Evolutionary conservation across 257 asterid genomes (phyloP), one percentile per base, ranked within the genome.

Genomic region (Nicotiana attenuata): DNA sequence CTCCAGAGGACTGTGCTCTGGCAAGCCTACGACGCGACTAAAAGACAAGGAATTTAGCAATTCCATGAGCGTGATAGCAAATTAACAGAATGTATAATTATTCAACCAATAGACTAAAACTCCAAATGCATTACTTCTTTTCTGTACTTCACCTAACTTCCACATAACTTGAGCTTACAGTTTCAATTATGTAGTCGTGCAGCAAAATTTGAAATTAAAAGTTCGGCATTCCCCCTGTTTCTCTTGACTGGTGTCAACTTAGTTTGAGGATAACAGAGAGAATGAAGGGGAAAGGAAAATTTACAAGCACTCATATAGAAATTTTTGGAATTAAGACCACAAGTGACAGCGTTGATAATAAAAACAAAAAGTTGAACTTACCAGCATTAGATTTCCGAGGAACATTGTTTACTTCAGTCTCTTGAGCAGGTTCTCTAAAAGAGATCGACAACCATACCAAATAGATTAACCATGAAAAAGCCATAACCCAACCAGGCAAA

Each of bases 401-500:
- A 76, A 53, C 84, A 61, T 82, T 83, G 82, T 73, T 50, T 53
- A 31, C 89, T 47, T 92, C 41, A 20, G 84, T 76, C 80, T 90
- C 92, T 71, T 6, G 92, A 76, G 83, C 87, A 82, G 99, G 99
- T 82, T 96, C 99, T 88, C 85, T 87, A 84, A 96, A 96, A 59
- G 96, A 91, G 85, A 96, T 87, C 88, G 94, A 90, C 87, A 93
- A 81, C 99, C 97, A 96, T 64, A 91, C 20, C 66, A 93, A 83
- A 87, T 93, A 96, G 53, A 87, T 9, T 81, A 93, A 84, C 99
- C 98, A 96, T 6, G 91, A 91, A 26, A 96, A 8, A 59, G 98
- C 89, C 99, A 96, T 94, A 68, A 94, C 93, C 99, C 98, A 96
- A 57, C 99, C 99, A 38, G 99, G 99, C 85, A 96, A 85, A 20